Evolutionary conservation across 2,329 filamentous ascomycete species (phyloP), one percentile per base, ranked within the genome.

Genomic region (Trichoderma polysporum): DNA sequence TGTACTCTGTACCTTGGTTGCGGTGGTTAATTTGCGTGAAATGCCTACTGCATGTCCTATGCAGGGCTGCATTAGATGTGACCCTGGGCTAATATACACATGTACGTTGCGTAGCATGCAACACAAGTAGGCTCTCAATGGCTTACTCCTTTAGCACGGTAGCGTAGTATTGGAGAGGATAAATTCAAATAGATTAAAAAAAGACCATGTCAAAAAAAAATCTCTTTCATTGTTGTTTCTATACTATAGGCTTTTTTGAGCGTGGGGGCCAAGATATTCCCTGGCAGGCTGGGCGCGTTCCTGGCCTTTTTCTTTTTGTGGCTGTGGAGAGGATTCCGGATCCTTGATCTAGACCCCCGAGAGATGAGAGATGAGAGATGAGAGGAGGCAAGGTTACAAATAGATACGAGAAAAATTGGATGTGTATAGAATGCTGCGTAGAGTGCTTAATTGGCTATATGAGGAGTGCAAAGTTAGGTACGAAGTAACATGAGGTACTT

Each of bases 221-320:
- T 39, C 9, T 15, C 2, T 17, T 45, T 47, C 25, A 19, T 58
- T 41, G 45, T 31, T 47, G 15, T 3, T 39, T 10, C 37, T 59
- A n/a, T 27, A 12, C 35, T 22, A 27, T 57, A 13, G 29, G 49
- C n/a, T n/a, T 17, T 29, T 25, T 8, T 13, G 58, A 31, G 49
- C 59, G 59, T 62, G 59, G 59, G 59, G 59, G 47, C 59, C 33
- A 45, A 62, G 13, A 60, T 25, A 35, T 35, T 35, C 13, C n/a
- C 29, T 12, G 52, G 33, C 35, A 29, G 19, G 29, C 41, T 8
- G 39, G n/a, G 29, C 7, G 50, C 31, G 49, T 63, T 53, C 49
- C 49, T 63, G 13, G n/a, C 25, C 27, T 25, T 33, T 15, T 22
- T 2, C 9, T 27, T 37, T 37, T 7, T 17, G 37, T 31, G 39